Evolutionary conservation across 2,329 filamentous ascomycete genomes (phyloP).

Genomic region (Phialocephala sp.): DNA sequence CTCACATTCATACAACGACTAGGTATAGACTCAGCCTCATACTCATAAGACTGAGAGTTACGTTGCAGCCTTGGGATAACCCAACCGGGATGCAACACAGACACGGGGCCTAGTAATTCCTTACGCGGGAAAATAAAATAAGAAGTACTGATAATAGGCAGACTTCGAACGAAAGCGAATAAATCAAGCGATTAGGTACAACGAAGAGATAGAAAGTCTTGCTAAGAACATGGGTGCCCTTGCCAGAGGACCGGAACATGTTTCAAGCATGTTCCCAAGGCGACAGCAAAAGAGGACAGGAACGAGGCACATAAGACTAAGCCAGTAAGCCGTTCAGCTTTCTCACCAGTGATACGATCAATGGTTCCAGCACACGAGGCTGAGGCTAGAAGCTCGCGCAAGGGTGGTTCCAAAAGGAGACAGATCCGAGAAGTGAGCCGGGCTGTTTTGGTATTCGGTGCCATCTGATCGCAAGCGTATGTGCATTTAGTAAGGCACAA

Average conservation of each 20-base stretch:
- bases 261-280: background rate
- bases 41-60: background rate
- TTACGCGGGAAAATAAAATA: conserved; percentile 4
- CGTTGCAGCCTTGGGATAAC: background rate
- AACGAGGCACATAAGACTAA: background rate
- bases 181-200: background rate
- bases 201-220: background rate
- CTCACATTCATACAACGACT: background rate
- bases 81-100: background rate
- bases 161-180: conserved; percentile 7
- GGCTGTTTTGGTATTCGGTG: background rate
- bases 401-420: background rate
- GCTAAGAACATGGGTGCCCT: background rate
- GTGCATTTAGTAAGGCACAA: background rate
- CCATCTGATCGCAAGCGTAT: background rate
- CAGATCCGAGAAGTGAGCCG: background rate
- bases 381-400: background rate
- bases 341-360: conserved; percentile 2
- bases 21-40: background rate
- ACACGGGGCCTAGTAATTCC: background rate
- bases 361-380: background rate
- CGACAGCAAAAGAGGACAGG: background rate
- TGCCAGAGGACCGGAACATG: background rate
- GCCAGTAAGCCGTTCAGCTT: background rate
- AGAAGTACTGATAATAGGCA: conserved; percentile 14